Conservation (phyloP, 805 yeast species). For the Candida dajiaensis region DNA sequence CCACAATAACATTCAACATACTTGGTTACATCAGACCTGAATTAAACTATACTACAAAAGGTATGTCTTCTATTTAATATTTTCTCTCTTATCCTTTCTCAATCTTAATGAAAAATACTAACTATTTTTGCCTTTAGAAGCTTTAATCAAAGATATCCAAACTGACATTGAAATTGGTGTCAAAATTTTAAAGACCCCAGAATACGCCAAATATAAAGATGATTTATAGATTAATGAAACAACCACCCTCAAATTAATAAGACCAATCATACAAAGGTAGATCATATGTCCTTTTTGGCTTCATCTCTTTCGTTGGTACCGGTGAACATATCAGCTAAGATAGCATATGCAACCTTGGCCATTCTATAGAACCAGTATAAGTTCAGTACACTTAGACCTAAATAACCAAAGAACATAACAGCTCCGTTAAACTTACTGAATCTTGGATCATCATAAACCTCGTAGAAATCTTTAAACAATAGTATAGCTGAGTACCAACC, state of each 20-base stretch:
- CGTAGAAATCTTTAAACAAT: conserved; percentile 39
- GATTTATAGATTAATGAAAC: not conserved
- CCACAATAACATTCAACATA: conserved; percentile 57
- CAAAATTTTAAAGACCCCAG: conserved; percentile 38
- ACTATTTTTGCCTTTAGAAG: conserved; percentile 43
- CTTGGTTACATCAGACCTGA: conserved; percentile 93
- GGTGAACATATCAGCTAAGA: conserved; percentile 25
- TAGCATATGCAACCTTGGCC: conserved; percentile 55
- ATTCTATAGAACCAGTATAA: conserved; percentile 76
- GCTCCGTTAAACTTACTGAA: conserved; percentile 37
- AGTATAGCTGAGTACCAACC: conserved; percentile 62
- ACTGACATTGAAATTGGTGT: conserved; percentile 69
- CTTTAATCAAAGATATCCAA: conserved; percentile 77
- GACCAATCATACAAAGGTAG: not conserved
- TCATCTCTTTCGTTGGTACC: conserved; percentile 21
- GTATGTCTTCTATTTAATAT: conserved; percentile 29
- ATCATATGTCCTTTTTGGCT: conserved; percentile 21
- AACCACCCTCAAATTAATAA: not conserved
- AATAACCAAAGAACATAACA: conserved; percentile 37
- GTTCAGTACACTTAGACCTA: conserved; percentile 55
- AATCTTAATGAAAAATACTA: not conserved
- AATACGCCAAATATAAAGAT: conserved; percentile 30
- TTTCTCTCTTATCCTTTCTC: not conserved
- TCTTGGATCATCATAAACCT: conserved; percentile 30
- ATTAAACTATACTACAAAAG: conserved; percentile 63